phyloP scores from a whole-genome alignment of 148 eudicot genomes.

The Dysphania ambrosioides region DNA sequence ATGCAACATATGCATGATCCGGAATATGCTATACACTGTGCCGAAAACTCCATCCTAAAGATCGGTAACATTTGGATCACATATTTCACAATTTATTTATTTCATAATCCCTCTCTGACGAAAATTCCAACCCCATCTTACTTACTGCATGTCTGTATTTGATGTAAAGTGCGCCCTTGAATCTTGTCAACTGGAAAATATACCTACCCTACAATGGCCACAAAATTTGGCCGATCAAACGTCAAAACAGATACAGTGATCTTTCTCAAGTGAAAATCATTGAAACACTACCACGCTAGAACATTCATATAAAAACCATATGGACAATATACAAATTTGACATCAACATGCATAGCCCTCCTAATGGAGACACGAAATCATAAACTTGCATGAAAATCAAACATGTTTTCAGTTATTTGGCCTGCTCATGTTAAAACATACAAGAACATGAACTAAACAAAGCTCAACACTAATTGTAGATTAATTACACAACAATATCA shows the following conservation, averaged over 20 bases:
- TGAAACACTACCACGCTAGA: neutral
- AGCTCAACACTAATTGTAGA: neutral
- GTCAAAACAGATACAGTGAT: neutral
- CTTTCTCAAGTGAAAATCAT: neutral
- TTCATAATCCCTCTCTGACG: too few species aligned
- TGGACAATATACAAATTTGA: neutral
- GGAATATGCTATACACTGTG: too few species aligned
- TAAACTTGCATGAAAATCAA: conserved; percentile 14
- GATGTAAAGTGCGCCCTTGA: too few species aligned
- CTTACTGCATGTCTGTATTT: too few species aligned
- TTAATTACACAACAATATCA: conserved; percentile 40
- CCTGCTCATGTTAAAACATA: neutral
- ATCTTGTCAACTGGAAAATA: too few species aligned
- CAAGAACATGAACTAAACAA: neutral
- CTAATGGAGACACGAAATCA: neutral
- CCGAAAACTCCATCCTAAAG: too few species aligned
- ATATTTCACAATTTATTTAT: too few species aligned
- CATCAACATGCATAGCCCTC: neutral
- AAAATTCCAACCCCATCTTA: too few species aligned
- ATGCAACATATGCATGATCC: too few species aligned
- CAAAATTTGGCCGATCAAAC: too few species aligned
- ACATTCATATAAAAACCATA: neutral
- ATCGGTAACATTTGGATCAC: too few species aligned
- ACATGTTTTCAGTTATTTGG: neutral
- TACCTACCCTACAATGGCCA: too few species aligned